These are phyloP conservation scores for Cyclanthera cordifolia DNA, from an alignment of 306 rosid species.

Conservation along the genomic window DNA sequence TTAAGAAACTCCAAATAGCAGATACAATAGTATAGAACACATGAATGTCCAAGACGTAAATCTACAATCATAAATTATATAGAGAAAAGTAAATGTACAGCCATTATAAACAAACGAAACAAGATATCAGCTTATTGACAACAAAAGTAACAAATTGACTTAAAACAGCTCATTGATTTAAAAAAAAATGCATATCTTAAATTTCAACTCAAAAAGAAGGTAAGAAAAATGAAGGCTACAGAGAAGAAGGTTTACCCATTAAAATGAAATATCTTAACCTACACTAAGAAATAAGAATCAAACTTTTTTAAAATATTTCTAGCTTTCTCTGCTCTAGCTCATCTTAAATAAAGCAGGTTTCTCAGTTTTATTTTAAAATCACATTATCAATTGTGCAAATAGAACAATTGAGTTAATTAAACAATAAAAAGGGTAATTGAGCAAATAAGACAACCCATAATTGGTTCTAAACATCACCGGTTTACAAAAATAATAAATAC, in stretches of 20 bases:
- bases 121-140: not conserved
- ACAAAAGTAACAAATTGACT: not conserved
- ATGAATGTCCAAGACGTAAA: slow-evolving; percentile 65
- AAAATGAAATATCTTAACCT: not conserved
- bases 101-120: not conserved
- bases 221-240: not conserved
- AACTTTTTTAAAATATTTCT: no score
- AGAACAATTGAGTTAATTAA: not conserved
- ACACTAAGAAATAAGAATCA: not conserved
- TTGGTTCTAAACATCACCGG: not conserved
- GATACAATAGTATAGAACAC: slow-evolving; percentile 70
- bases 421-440: no score
- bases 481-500: not conserved
- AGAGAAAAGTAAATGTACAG: not conserved
- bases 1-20: slow-evolving; percentile 73
- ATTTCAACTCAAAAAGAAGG: not conserved
- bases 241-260: not conserved
- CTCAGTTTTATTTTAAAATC: not conserved
- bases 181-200: not conserved
- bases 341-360: no score
- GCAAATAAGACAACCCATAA: not conserved
- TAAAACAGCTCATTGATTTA: not conserved
- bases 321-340: not conserved
- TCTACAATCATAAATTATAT: slow-evolving; percentile 25
- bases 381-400: not conserved